Conservation (phyloP, 2,329 filamentous ascomycete species). For the Pyrenochaeta sp. region DNA sequence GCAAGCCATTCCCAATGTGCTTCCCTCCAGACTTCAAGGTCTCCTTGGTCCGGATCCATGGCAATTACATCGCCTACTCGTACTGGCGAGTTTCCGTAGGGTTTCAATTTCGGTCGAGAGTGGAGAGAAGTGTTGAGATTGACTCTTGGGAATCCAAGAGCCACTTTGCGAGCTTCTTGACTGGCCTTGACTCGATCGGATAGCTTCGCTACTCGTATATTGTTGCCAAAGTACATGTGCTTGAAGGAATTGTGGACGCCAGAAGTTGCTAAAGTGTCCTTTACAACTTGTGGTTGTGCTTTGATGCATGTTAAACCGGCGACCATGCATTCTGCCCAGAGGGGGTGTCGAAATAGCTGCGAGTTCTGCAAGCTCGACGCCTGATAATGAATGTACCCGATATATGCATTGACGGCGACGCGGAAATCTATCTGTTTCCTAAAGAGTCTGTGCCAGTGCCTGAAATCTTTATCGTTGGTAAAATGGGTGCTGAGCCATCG, state of each 20-base stretch:
- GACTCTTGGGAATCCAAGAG: conserved; percentile 26
- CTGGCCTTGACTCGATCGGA: conserved; percentile 6
- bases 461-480: conserved; percentile 51
- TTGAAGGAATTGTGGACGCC: conserved; percentile 71
- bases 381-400: conserved; percentile 72
- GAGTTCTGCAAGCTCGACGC: conserved; percentile 57
- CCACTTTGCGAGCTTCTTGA: conserved; percentile 17
- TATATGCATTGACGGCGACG: conserved; percentile 64
- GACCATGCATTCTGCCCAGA: conserved; percentile 62
- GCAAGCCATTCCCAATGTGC: conserved; percentile 70
- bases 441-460: conserved; percentile 61
- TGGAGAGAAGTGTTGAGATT: background rate
- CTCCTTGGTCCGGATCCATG: conserved; percentile 55
- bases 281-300: conserved; percentile 21
- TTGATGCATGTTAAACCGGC: conserved; percentile 11
- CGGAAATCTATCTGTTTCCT: conserved; percentile 66
- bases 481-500: conserved; percentile 63
- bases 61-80: conserved; percentile 59
- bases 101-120: background rate
- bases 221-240: conserved; percentile 65
- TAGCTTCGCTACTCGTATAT: conserved; percentile 51
- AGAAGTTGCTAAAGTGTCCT: conserved; percentile 71
- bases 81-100: conserved; percentile 29
- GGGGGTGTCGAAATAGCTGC: conserved; percentile 45
- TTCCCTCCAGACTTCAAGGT: conserved; percentile 62